Evolutionary conservation across 164 flowering plant species (phyloP).

Genomic region (Vitis amurensis): DNA sequence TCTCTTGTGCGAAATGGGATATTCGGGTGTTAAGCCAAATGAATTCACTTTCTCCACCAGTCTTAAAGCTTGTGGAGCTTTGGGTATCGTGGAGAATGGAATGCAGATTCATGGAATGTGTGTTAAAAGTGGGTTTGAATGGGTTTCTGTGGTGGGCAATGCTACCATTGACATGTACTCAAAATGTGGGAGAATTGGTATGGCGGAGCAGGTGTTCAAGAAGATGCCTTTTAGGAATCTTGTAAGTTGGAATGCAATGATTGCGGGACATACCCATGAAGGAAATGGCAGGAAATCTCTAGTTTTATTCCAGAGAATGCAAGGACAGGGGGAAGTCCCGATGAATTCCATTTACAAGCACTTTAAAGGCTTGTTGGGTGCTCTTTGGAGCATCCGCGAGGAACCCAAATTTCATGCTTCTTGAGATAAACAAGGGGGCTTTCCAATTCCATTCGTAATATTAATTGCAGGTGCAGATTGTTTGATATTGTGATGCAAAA

Average conservation of each 20-base stretch:
- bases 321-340: slow-evolving; percentile 50
- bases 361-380: slow-evolving; percentile 64
- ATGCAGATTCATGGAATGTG: slow-evolving; percentile 60
- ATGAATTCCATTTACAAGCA: slow-evolving; percentile 63
- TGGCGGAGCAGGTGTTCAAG: slow-evolving; percentile 49
- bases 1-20: slow-evolving; percentile 47
- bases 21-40: slow-evolving; percentile 49
- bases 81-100: slow-evolving; percentile 39
- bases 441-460: slow-evolving; percentile 28
- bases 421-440: slow-evolving; percentile 46
- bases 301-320: slow-evolving; percentile 47
- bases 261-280: slow-evolving; percentile 47
- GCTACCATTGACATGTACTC: slow-evolving; percentile 75
- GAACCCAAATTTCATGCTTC: slow-evolving; percentile 65
- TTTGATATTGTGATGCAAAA: slow-evolving; percentile 81
- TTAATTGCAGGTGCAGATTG: slow-evolving; percentile 57
- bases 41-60: slow-evolving; percentile 68
- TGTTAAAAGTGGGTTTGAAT: slow-evolving; percentile 55
- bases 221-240: slow-evolving; percentile 43
- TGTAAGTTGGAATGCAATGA: slow-evolving; percentile 74
- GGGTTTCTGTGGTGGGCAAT: slow-evolving; percentile 59
- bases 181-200: slow-evolving; percentile 52
- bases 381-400: slow-evolving; percentile 45
- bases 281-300: slow-evolving; percentile 42
- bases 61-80: slow-evolving; percentile 57